Percentiles rank a stretch among this genome's conserved stretches.
Conservation (phyloP, 805 yeast genomes). For the Wickerhamomyces rabaulensis region DNA sequence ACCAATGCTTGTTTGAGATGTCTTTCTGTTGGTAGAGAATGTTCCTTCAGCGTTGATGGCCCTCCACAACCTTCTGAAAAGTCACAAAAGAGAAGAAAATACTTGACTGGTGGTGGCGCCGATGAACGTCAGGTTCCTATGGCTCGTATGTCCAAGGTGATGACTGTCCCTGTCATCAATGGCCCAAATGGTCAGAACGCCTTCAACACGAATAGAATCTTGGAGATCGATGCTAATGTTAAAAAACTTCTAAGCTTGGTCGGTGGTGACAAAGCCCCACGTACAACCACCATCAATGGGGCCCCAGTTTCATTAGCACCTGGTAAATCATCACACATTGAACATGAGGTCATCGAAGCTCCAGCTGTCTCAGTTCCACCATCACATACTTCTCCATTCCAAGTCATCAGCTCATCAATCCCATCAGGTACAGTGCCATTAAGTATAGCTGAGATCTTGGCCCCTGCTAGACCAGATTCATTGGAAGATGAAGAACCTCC, state of each 20-base stretch:
- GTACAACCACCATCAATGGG: background rate
- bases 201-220: constrained; percentile 5
- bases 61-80: constrained; percentile 6
- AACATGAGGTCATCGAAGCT: constrained; percentile 5
- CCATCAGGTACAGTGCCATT: constrained; percentile 14
- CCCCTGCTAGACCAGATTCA: constrained; percentile 6
- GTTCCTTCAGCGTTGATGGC: constrained; percentile 26
- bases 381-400: constrained; percentile 20
- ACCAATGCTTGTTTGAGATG: constrained; percentile 52
- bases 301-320: constrained; percentile 1
- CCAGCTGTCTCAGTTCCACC: constrained; percentile 23
- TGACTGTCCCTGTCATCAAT: background rate
- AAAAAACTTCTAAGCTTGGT: constrained; percentile 4
- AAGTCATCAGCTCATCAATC: constrained; percentile 18
- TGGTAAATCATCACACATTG: background rate
- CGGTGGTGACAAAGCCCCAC: background rate
- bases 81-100: constrained; percentile 8
- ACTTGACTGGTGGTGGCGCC: constrained; percentile 8
- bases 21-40: constrained; percentile 42
- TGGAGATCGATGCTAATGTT: constrained; percentile 7
- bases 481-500: constrained; percentile 21
- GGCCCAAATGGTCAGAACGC: background rate
- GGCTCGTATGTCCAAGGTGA: background rate
- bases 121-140: constrained; percentile 1
- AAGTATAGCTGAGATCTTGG: constrained; percentile 12